These are phyloP conservation scores for Colletotrichum sp. DNA, from an alignment of 2,329 filamentous ascomycete species.

Conservation along the genomic window DNA sequence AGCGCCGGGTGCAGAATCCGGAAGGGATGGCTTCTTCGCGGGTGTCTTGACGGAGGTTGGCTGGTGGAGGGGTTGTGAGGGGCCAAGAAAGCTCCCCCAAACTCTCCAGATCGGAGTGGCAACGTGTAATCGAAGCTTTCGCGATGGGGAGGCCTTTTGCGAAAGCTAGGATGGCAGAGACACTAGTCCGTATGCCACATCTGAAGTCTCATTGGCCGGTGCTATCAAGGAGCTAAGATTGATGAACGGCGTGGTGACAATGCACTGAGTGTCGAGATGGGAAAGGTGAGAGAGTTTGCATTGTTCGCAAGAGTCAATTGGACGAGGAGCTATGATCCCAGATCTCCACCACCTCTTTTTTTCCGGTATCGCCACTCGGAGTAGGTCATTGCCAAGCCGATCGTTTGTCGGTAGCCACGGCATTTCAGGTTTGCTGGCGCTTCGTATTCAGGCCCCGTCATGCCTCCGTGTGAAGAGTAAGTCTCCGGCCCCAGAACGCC, in stretches of 20 bases:
- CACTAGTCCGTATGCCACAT: not conserved
- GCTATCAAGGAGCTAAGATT: not conserved
- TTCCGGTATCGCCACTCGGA: not conserved
- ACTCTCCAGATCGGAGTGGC: constrained; percentile 1
- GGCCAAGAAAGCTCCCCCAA: not conserved
- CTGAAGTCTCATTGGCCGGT: not conserved
- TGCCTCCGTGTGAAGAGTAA: not conserved
- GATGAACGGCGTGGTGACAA: not conserved
- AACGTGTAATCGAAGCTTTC: not conserved
- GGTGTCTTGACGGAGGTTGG: not conserved
- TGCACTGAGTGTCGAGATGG: not conserved
- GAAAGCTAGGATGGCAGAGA: not conserved
- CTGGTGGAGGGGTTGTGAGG: not conserved
- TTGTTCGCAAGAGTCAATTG: not conserved
- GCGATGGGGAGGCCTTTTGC: not conserved
- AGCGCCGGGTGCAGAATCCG: not conserved
- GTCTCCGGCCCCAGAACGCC: constrained; percentile 1
- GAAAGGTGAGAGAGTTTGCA: not conserved
- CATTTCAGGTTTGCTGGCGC: not conserved
- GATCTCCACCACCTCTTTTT: not conserved
- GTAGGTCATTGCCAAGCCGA: not conserved
- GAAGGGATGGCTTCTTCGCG: not conserved
- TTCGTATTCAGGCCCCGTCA: not conserved
- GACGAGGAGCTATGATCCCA: not conserved
- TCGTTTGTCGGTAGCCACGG: not conserved